Base-by-base conservation (phyloP, 805 yeast species). In the Wickerhamomyces alni region DNA sequence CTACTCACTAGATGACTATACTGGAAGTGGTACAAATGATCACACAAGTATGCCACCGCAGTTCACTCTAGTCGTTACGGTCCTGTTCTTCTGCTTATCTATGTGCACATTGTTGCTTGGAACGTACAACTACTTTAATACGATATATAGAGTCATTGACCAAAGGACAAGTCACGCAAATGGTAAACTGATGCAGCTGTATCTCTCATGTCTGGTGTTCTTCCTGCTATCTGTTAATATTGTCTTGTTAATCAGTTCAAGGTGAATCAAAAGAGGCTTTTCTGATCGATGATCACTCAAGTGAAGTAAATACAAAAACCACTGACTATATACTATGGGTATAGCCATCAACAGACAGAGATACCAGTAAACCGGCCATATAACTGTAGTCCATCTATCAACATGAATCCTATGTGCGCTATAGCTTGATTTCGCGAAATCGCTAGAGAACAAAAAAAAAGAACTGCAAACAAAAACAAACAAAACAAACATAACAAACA, bases 61-160 rank as follows among this genome's bases (percentile, higher is more conserved):
- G 5, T 50, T 25, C 37, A 51, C 17, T 26, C 45, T 5, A 44
- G 30, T 9, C n/a, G 32, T 48, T 4, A 50, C 51, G 0, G 17
- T 47, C 0, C n/a, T 49, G 9, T 46, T 38, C 42, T 52, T 46
- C 33, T 30, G 38, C 6, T 25, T 43, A 12, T 35, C 46, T 4
- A 11, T 45, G 18, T 37, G 36, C 1, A 37, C 48, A 2, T 38
- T 55, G 11, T 21, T 28, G 0, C 17, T 54, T 7, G 58, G 55
- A 0, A 13, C 40, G 1, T 50, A 39, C 38, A 52, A 51, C 42
- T 55, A 55, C 37, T 54, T 40, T 26, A 40, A 35, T 17, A 51
- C 38, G 18, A 36, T 52, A 1, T 33, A 43, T 17, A 43, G 44
- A 22, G 43, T 40, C 36, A 34, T 52, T 8, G 41, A 45, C 3